Percentiles rank a stretch among this genome's conserved stretches.
Evolutionary conservation across 176 grass and related monocot genomes (phyloP).

Genomic region (Secale cereale): DNA sequence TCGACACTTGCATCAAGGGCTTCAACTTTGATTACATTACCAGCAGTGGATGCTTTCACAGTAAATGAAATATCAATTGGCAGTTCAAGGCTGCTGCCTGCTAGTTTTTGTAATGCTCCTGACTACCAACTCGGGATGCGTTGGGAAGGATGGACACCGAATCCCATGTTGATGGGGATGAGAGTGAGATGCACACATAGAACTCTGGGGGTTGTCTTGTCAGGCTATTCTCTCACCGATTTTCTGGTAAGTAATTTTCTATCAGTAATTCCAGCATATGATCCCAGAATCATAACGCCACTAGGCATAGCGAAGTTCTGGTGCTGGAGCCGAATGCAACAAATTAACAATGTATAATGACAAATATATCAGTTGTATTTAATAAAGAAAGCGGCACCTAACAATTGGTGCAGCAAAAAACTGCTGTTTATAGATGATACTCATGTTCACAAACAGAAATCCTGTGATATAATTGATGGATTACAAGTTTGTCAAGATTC

Average conservation of each 20-base stretch:
- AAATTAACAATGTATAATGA: not conserved
- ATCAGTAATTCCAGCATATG: not conserved
- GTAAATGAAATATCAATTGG: not conserved
- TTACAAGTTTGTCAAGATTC: slow-evolving; percentile 12
- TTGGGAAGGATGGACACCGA: not conserved
- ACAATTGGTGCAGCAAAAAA: not conserved
- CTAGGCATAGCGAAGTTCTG: not conserved
- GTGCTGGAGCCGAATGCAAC: not conserved
- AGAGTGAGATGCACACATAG: not conserved
- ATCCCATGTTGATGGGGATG: not conserved
- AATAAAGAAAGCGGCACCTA: not conserved
- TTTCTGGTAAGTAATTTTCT: not conserved
- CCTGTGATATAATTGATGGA: not conserved
- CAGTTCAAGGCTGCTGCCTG: slow-evolving; percentile 2
- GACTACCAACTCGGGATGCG: not conserved
- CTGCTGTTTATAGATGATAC: not conserved
- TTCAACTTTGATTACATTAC: too few species aligned
- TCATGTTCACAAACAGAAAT: slow-evolving; percentile 17
- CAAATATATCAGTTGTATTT: not conserved
- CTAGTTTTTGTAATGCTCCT: not conserved
- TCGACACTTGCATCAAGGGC: too few species aligned
- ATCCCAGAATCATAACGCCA: not conserved
- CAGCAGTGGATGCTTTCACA: too few species aligned
- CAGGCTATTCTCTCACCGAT: too few species aligned
- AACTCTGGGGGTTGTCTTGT: not conserved